Evolutionary conservation across 352 stramenopile genomes (phyloP).

Genomic region (Pelagophyceae sp.): DNA sequence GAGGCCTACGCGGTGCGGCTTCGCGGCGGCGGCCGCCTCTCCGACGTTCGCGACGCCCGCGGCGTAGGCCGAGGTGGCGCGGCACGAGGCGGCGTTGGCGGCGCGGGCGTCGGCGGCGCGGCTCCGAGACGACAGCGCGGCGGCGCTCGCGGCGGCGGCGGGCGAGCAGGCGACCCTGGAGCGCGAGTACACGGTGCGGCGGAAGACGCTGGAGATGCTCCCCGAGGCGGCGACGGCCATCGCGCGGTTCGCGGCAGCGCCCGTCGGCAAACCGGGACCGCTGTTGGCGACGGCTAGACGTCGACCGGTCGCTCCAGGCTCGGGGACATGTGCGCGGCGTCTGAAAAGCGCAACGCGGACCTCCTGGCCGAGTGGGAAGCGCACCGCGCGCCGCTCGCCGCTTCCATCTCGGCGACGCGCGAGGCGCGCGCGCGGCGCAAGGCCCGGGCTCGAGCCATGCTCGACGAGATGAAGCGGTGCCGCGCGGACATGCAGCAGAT

Average conservation of each 20-base stretch:
- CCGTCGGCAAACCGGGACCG: slow-evolving; percentile 32
- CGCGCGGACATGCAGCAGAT: slow-evolving; percentile 26
- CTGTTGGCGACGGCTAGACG: neutral
- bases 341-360: slow-evolving; percentile 45
- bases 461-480: slow-evolving; percentile 44
- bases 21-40: neutral
- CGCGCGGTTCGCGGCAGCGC: slow-evolving; percentile 52
- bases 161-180: neutral
- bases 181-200: slow-evolving; percentile 23
- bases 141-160: slow-evolving; percentile 3
- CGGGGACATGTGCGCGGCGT: slow-evolving; percentile 52
- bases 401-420: slow-evolving; percentile 38
- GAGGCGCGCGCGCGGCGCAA: slow-evolving; percentile 28
- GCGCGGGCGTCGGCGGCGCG: too few species aligned
- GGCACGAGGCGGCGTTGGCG: too few species aligned
- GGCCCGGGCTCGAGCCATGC: slow-evolving; percentile 38
- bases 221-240: neutral
- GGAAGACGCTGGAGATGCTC: slow-evolving; percentile 12
- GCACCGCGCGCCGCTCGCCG: slow-evolving; percentile 43
- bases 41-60: neutral
- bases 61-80: neutral
- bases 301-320: slow-evolving; percentile 36
- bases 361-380: slow-evolving; percentile 51
- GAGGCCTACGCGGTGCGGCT: neutral
- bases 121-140: too few species aligned